Evolutionary conservation across 495 filamentous ascomycete genomes (phyloP).

Genomic region (Xylaria scruposa): DNA sequence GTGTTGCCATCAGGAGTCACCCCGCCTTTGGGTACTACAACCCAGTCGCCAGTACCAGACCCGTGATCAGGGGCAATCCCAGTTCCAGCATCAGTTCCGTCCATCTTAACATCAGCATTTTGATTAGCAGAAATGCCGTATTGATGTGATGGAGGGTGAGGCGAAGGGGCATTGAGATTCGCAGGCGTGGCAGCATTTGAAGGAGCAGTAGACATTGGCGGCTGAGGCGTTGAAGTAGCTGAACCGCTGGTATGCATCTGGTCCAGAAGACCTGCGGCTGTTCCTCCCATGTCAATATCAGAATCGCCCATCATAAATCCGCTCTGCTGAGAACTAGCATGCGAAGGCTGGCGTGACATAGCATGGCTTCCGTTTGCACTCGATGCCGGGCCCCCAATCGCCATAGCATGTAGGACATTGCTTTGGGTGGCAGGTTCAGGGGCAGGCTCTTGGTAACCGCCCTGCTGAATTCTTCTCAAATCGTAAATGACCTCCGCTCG

Average conservation of each 20-base stretch:
- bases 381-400: conserved; percentile 33
- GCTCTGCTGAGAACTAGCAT: conserved; percentile 55
- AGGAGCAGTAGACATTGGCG: conserved; percentile 47
- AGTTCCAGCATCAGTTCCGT: conserved; percentile 36
- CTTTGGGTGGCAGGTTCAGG: conserved; percentile 49
- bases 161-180: conserved; percentile 46
- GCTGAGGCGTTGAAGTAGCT: conserved; percentile 56
- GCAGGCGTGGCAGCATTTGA: conserved; percentile 58
- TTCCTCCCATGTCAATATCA: conserved; percentile 72
- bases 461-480: conserved; percentile 70
- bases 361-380: conserved; percentile 29
- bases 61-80: conserved; percentile 48
- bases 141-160: conserved; percentile 34
- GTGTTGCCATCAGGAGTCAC: conserved; percentile 39
- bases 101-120: conserved; percentile 47
- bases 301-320: conserved; percentile 61
- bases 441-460: conserved; percentile 66
- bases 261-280: conserved; percentile 66
- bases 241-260: conserved; percentile 67
- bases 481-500: conserved; percentile 64
- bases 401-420: conserved; percentile 21
- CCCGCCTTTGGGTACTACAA: conserved; percentile 59
- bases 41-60: conserved; percentile 59
- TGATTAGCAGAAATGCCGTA: conserved; percentile 38
- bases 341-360: conserved; percentile 56